These are phyloP conservation scores for Leucogyrophana mollusca DNA, from an alignment of 768 basidiomycete species.

Conservation along the genomic window DNA sequence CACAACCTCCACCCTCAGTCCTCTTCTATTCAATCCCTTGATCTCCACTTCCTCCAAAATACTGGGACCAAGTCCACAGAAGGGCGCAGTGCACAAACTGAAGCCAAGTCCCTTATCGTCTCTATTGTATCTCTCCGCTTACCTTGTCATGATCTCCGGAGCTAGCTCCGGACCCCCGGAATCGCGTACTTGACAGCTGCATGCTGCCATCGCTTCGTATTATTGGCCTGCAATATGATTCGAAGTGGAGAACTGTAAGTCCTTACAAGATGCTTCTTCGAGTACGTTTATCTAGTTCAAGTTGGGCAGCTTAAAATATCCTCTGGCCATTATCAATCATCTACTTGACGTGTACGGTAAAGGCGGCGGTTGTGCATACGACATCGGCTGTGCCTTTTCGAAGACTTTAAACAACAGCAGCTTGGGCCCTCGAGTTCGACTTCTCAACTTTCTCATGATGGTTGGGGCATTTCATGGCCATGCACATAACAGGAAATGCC, in stretches of 20 bases:
- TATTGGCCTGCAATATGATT: slow-evolving; percentile 2
- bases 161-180: no score
- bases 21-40: no score
- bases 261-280: not conserved
- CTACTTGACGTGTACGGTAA: slow-evolving; percentile 1
- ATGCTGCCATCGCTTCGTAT: no score
- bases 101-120: no score
- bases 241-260: slow-evolving; percentile 14
- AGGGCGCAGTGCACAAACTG: no score
- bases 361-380: no score
- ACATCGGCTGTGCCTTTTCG: slow-evolving; percentile 1
- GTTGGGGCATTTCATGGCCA: slow-evolving; percentile 27
- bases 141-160: no score
- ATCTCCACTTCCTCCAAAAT: no score
- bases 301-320: slow-evolving; percentile 10
- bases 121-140: no score
- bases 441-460: not conserved
- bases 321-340: not conserved
- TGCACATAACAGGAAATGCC: slow-evolving; percentile 16
- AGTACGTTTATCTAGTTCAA: not conserved
- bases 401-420: not conserved
- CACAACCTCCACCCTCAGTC: no score
- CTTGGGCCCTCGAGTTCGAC: not conserved
- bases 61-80: no score
- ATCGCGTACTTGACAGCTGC: no score